Evolutionary conservation across 495 filamentous ascomycete species (phyloP), one percentile per base, ranked within the genome.

Genomic region (Penicillium flavigenum): DNA sequence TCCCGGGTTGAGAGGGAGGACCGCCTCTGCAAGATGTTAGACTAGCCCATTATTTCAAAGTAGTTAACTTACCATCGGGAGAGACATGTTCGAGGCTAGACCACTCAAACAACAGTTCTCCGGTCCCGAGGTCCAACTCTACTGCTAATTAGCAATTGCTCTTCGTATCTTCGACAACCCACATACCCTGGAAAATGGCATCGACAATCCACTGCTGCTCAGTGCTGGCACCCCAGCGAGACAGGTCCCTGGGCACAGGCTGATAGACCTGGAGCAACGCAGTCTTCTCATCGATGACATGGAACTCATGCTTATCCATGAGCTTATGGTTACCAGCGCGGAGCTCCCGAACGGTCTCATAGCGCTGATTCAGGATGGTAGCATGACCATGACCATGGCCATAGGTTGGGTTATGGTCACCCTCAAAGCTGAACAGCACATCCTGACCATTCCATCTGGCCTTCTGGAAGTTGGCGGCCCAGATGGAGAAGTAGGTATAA

Each of bases 301-400:
- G 76, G 47, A 82, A 81, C 62, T 82, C 78, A 57, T 83, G 80
- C 66, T 79, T 80, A 57, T 81, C 77, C 19, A 76, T 75, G 16
- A 81, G 62, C 60, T 79, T 79, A 63, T 80, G 78, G 48, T 80
- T 79, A 0, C 78, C 80, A 2, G 79, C 79, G 9, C 79, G 72
- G 24, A 83, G 67, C 58, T 81, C 79, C 6, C 76, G 74, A 49
- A 81, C 77, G 0, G 79, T 81, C 68, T 82, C 79, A 48, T 83
- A 82, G 46, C 75, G 72, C 64, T 80, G 74, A 44, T 83, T 71
- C 55, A 83, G 58, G 50, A 82, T 72, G 0, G 78, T 81, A 22
- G 73, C 69, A 56, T 82, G 78, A 4, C 79, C 79, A 56, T 82
- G 76, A 0, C 77, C 77, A 61, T 83, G 79, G 3, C 81, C 79